phyloP scores from a whole-genome alignment of 1,284 basidiomycete species.

The Apiotrichum veenhuisii region DNA sequence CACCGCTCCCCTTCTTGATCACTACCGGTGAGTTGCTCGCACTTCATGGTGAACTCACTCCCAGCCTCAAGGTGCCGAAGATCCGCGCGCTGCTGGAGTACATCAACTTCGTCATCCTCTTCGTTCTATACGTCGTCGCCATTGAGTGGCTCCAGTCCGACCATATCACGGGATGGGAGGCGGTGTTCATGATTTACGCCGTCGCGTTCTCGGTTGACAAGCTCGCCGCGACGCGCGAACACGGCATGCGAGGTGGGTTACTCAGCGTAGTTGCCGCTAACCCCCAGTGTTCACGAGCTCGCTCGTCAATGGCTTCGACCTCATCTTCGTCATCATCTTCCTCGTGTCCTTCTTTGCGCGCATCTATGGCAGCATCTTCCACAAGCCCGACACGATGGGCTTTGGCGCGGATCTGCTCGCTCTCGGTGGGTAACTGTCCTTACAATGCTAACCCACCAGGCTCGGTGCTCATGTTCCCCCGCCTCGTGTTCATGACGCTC shows the following conservation, averaged over 20 bases:
- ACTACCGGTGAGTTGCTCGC: slow-evolving; percentile 65
- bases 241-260: slow-evolving; percentile 64
- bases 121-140: slow-evolving; percentile 75
- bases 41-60: background rate
- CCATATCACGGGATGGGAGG: slow-evolving; percentile 62
- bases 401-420: slow-evolving; percentile 45
- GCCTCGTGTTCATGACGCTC: slow-evolving; percentile 80
- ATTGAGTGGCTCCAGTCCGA: slow-evolving; percentile 67
- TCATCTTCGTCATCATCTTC: slow-evolving; percentile 70
- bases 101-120: slow-evolving; percentile 73
- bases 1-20: slow-evolving; percentile 84
- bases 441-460: slow-evolving; percentile 52
- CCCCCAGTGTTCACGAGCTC: slow-evolving; percentile 43
- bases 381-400: slow-evolving; percentile 58
- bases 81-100: slow-evolving; percentile 87
- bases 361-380: slow-evolving; percentile 64
- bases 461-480: slow-evolving; percentile 80
- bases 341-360: slow-evolving; percentile 69
- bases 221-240: slow-evolving; percentile 88
- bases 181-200: slow-evolving; percentile 75
- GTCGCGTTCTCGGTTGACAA: slow-evolving; percentile 85
- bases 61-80: slow-evolving; percentile 83
- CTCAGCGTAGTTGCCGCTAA: background rate
- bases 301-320: slow-evolving; percentile 72
- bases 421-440: slow-evolving; percentile 26